Percentiles rank a stretch among this genome's conserved stretches.
These are phyloP conservation scores for Naganishia liquefaciens DNA, from an alignment of 1,284 basidiomycete species.

Conservation along the genomic window DNA sequence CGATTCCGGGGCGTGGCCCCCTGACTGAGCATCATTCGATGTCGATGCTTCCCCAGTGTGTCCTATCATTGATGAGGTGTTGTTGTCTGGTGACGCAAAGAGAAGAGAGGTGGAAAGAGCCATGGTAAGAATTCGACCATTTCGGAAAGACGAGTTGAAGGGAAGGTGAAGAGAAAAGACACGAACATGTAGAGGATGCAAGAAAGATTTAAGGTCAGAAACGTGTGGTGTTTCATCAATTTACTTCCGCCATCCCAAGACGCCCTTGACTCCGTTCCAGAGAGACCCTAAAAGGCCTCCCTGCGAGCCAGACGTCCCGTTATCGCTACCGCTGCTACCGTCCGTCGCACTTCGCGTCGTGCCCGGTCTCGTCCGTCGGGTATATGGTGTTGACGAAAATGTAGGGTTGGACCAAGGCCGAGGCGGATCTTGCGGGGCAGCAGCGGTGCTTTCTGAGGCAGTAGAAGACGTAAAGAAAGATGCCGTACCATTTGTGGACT, in stretches of 20 bases:
- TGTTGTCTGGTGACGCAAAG: conserved; percentile 5
- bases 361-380: conserved; percentile 8
- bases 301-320: neutral
- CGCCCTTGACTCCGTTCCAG: conserved; percentile 31
- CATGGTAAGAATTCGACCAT: conserved; percentile 12
- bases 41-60: conserved; percentile 1
- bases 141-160: conserved; percentile 4
- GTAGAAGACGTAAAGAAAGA: conserved; percentile 12
- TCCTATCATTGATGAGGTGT: neutral
- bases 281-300: conserved; percentile 20
- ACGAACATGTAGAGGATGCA: conserved; percentile 27
- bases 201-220: conserved; percentile 19
- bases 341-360: neutral
- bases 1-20: neutral
- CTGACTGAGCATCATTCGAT: conserved; percentile 8
- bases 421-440: conserved; percentile 12
- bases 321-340: conserved; percentile 22
- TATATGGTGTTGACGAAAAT: conserved; percentile 11
- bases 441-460: conserved; percentile 5
- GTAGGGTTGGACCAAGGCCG: conserved; percentile 2
- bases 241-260: conserved; percentile 24
- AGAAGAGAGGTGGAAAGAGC: conserved; percentile 8
- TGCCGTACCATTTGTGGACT: conserved; percentile 31
- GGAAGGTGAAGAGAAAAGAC: conserved; percentile 12
- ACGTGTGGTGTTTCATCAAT: conserved; percentile 4